Base-by-base conservation (phyloP, 106 monocot genomes). In the Phalaenopsis aphrodite region DNA sequence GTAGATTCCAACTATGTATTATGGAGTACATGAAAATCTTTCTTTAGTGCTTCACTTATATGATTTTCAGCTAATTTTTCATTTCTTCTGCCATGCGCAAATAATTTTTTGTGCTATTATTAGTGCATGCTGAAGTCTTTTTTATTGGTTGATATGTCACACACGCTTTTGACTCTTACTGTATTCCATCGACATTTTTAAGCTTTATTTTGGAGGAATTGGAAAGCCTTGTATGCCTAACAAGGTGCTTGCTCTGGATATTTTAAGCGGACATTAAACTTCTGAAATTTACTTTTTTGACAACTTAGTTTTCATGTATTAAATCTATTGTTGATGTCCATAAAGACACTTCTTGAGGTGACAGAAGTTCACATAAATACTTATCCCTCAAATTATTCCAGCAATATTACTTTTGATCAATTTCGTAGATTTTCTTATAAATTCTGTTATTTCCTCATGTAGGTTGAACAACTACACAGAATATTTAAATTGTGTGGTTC, bases 401-500 rank as follows among this genome's bases (percentile, higher is more conserved):
- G 19, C 21, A 21, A 61, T 61, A 21, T 61, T 8, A 1, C 7
- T 21, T 11, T 69, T 11, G 68, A 69, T 11, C 38, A 38, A 12
- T 69, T 38, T 37, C 21, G 38, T 69, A 69, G 24, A 36, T 69
- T 37, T 69, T 69, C 30, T 38, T 69, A 3, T 69, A 38, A 2
- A 0, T 45, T 1, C 15, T 71, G 37, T 45, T 43, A 42, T 43
- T 73, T 43, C 55, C 9, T 42, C n/a, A 67, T 87, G 58, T 81
- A 81, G 81, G 75, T 84, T 77, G 87, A 87, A 69, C 87, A 87
- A 76, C 84, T 87, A 3, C 79, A 82, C 55, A 82, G 71, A 74
- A 84, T 87, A 57, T 87, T 84, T 84, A 87, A 79, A 82, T 77
- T 87, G 11, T 87, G 87, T 82, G 87, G 87, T 76, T 81, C 87